Base-by-base conservation (phyloP, 23 red algal genomes). In the Gracilariopsis chorda region DNA sequence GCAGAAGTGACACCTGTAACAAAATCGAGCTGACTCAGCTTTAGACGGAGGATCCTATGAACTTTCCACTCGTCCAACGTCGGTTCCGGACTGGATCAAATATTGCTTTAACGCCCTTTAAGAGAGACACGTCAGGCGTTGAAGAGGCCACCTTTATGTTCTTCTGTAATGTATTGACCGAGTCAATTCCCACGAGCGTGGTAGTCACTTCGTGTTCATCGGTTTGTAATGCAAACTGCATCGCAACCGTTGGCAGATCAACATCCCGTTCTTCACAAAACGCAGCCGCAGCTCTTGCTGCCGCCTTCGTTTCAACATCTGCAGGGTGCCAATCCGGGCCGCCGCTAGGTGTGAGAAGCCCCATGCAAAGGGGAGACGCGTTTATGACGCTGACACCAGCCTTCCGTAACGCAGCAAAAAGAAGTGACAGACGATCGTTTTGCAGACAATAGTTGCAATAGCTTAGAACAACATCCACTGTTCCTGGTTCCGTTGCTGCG, bases 181-280 rank as follows among this genome's bases (percentile, higher is more conserved):
- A 86, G 52, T 99, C 97, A 71, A 99, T 99, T 45, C 97, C 97
- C 44, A 99, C 90, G 1, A 99, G 83, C 10, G 97, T 99, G 21
- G 60, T 60, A 33, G 88, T 53, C 60, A 98, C 51, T 16, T 32
- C 20, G n/a, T 33, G 23, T 7, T 48, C 29, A 24, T 78, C 83
- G 24, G 74, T 63, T 24, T 55, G 32, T 16, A 95, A 48, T 14
- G 97, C 93, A 81, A 78, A 99, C 48, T 94, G 93, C 60, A 99
- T 39, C 14, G 97, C 90, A 23, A 96, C 29, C n/a, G 63, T 63
- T 11, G 97, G 68, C n/a, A 99, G 48, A 44, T 83, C 67, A 8
- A 48, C 71, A 46, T 80, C 84, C 29, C 73, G 53, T 41, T 87
- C 52, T 56, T 87, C 69, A 51, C 88, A 94, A 21, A 84, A 62